A percentile compares a stretch with the other conserved stretches of the same genome.
These are phyloP conservation scores for Gentiana straminea DNA, from an alignment of 257 asterid species.

Conservation along the genomic window DNA sequence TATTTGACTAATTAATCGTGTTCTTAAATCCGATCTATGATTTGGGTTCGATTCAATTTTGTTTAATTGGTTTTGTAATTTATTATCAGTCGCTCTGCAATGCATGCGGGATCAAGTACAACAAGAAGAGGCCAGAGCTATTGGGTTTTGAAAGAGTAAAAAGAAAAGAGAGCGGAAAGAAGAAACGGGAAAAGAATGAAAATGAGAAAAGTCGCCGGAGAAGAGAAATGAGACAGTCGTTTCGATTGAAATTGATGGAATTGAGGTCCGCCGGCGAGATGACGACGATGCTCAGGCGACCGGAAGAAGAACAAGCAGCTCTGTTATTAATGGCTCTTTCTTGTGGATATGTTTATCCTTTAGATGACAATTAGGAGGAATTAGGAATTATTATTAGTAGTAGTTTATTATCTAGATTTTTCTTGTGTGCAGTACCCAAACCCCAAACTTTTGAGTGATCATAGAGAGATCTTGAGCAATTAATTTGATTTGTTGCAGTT, in stretches of 20 bases:
- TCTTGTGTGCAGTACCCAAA: neutral
- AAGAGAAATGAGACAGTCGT: slow-evolving; percentile 22
- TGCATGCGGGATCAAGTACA: slow-evolving; percentile 90
- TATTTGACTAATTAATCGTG: neutral
- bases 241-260: slow-evolving; percentile 53
- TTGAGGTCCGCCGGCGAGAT: slow-evolving; percentile 25
- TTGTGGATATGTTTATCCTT: slow-evolving; percentile 62
- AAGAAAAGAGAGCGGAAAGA: slow-evolving; percentile 27
- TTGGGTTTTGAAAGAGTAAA: slow-evolving; percentile 44
- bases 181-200: slow-evolving; percentile 22
- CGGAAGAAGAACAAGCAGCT: slow-evolving; percentile 70
- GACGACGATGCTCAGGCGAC: slow-evolving; percentile 24
- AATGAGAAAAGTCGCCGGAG: slow-evolving; percentile 8
- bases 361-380: neutral
- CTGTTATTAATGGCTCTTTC: slow-evolving; percentile 75
- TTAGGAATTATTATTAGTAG: neutral
- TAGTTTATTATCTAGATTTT: neutral
- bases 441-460: neutral
- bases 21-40: neutral
- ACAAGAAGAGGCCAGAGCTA: slow-evolving; percentile 68
- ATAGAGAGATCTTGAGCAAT: too few species aligned
- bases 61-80: slow-evolving; percentile 1
- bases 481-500: too few species aligned
- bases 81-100: slow-evolving; percentile 66
- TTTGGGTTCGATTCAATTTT: neutral